Conservation (phyloP, 164 flowering plant genomes). For the Vitis vinifera region ASM3070453v1 NC_081818.1:27930001-27930500, state of each 20-base stretch:
- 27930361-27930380: constrained; percentile 89
- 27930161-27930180: neutral
- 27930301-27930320: neutral
- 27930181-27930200: too few species aligned
- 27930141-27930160: constrained; percentile 1
- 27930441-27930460: constrained; percentile 45
- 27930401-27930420: constrained; percentile 89
- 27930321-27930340: constrained; percentile 61
- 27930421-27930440: constrained; percentile 57
- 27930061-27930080: constrained; percentile 92
- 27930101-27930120: constrained; percentile 76
- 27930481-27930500: neutral
- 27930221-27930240: too few species aligned
- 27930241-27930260: too few species aligned
- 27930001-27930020: neutral
- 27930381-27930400: constrained; percentile 84
- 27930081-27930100: constrained; percentile 94
- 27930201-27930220: too few species aligned
- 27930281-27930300: neutral
- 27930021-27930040: neutral
- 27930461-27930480: constrained; percentile 33
- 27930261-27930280: neutral
- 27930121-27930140: constrained; percentile 12
- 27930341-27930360: constrained; percentile 82
- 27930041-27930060: constrained; percentile 5